Evolutionary conservation across 306 rosid species (phyloP).

Genomic region (Prunus campanulata): DNA sequence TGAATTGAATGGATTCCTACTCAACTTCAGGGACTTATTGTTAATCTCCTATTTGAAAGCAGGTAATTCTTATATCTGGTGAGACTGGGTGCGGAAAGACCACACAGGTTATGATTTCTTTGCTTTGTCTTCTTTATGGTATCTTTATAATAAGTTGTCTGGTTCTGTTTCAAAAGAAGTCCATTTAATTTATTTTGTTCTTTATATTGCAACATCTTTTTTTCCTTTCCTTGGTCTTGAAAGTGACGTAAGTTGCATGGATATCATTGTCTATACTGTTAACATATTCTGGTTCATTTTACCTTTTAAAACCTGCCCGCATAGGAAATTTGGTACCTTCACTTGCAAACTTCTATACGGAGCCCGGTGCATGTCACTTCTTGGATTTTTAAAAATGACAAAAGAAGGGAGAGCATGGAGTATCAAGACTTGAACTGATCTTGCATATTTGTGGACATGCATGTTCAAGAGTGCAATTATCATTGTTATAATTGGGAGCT

Average conservation of each 20-base stretch:
- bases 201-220: background rate
- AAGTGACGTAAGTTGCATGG: background rate
- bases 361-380: background rate
- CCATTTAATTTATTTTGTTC: slow-evolving; percentile 2
- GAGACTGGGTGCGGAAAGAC: slow-evolving; percentile 99
- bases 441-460: background rate
- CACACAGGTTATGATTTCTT: slow-evolving; percentile 77
- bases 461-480: background rate
- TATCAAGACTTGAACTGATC: background rate
- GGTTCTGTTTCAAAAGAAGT: slow-evolving; percentile 16
- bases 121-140: slow-evolving; percentile 40
- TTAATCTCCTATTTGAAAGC: slow-evolving; percentile 38
- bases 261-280: background rate
- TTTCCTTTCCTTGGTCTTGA: too few relatives aligned
- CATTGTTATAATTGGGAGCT: background rate
- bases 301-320: background rate
- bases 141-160: slow-evolving; percentile 26
- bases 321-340: background rate
- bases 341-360: background rate
- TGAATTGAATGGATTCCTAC: slow-evolving; percentile 24
- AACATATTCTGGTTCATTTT: background rate
- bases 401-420: background rate
- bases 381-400: background rate
- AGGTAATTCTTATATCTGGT: slow-evolving; percentile 91
- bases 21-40: slow-evolving; percentile 22